Evolutionary conservation across 192 early-diverging fungal species (phyloP), one percentile per base, ranked within the genome.

Genomic region (Pecoramyces ruminantium): DNA sequence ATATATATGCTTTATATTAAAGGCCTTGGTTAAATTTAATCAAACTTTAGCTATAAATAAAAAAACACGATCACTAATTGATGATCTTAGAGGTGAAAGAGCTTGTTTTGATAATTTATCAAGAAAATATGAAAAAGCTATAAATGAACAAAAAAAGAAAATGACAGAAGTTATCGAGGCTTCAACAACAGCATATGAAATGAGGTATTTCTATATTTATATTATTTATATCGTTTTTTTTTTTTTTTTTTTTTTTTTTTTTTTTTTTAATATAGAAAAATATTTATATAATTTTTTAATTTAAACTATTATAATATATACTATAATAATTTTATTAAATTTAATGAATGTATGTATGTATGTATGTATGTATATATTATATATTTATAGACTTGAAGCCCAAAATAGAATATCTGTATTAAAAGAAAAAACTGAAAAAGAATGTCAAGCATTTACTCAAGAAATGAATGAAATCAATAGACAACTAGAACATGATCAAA

Each of bases 161-260:
- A 91, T 91, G 90, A 89, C 90, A 11, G 90, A 91, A 77, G 88
- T 90, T 21, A 91, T 91, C 78, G 90, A 91, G 80, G 81, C 83
- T 29, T 89, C 88, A 78, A 91, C 89, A 80, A 84, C 87, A 17
- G 90, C 90, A 0, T 91, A 91, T 77, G 90, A 91, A 79, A 88
- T 89, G 29, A 78, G 90, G 90, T 91, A 34, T 34, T 6, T 6
- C 3, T 34, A 34, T n/a, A n/a, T n/a, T n/a, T n/a, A n/a, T n/a
- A n/a, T n/a, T n/a, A n/a, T n/a, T n/a, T n/a, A n/a, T n/a, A n/a
- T n/a, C n/a, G n/a, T n/a, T n/a, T n/a, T n/a, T n/a, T n/a, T n/a
- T n/a, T n/a, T n/a, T n/a, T n/a, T n/a, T n/a, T n/a, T n/a, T n/a
- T n/a, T n/a, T 6, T 34, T 3, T 6, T 34, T 6, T 6, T 34